Evolutionary conservation across 2,329 filamentous ascomycete genomes (phyloP).

Genomic region (Fusarium neocosmosporiellum): DNA sequence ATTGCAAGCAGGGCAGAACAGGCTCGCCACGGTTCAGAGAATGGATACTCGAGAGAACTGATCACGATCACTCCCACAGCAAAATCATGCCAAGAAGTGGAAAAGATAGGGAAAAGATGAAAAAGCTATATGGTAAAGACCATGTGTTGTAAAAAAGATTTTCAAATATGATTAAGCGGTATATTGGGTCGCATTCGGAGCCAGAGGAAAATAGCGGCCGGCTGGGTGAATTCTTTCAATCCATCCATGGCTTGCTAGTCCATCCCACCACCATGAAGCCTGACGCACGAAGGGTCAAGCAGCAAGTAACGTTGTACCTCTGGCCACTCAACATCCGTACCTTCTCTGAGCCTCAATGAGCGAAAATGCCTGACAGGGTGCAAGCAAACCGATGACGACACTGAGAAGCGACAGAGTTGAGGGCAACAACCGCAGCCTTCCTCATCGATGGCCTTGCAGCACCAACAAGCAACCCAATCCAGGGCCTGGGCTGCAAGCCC

Average conservation of each 20-base stretch:
- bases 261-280: conserved; percentile 37
- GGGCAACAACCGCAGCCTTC: conserved; percentile 10
- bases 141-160: neutral
- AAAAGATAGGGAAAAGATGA: neutral
- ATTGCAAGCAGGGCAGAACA: neutral
- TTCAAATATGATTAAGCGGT: conserved; percentile 1
- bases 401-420: conserved; percentile 9
- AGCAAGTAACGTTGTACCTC: conserved; percentile 31
- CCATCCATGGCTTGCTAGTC: conserved; percentile 5
- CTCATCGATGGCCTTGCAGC: neutral
- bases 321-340: conserved; percentile 25
- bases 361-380: conserved; percentile 7
- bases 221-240: neutral
- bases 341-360: conserved; percentile 37
- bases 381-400: conserved; percentile 27
- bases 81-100: neutral
- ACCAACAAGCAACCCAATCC: conserved; percentile 1
- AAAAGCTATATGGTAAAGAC: neutral
- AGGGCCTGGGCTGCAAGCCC: neutral
- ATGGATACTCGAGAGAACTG: neutral
- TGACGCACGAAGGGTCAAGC: conserved; percentile 37
- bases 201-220: neutral
- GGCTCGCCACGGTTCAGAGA: neutral
- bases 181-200: neutral
- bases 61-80: neutral